Evolutionary conservation across 169 alveolate genomes (phyloP).

Genomic region (Perkinsus olseni): DNA sequence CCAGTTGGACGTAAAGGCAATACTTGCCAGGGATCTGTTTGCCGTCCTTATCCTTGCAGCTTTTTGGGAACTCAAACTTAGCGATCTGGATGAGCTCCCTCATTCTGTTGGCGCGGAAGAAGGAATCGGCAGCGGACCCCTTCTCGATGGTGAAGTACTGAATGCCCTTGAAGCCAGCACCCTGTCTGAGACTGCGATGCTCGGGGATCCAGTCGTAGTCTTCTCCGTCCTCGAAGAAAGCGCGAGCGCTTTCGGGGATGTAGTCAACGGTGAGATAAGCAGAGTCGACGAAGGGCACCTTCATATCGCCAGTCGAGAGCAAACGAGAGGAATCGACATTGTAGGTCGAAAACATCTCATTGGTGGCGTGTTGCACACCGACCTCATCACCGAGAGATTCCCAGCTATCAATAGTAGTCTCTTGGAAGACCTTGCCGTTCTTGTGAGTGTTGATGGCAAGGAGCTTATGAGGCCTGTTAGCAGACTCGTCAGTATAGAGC

Average conservation of each 20-base stretch:
- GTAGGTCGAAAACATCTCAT: background rate
- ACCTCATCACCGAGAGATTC: background rate
- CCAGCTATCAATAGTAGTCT: background rate
- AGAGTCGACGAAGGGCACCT: background rate
- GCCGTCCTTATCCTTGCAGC: background rate
- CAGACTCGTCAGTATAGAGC: background rate
- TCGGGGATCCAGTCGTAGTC: background rate
- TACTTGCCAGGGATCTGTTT: background rate
- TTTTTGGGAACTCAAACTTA: background rate
- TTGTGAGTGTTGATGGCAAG: background rate
- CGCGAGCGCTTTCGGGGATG: background rate
- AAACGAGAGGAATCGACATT: background rate
- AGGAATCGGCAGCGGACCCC: background rate
- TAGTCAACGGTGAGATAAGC: background rate
- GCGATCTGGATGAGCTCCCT: background rate
- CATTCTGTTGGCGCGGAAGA: background rate
- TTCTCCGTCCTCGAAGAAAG: background rate
- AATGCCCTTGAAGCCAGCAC: background rate
- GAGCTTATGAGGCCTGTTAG: background rate
- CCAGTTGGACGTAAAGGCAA: background rate
- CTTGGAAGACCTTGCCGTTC: background rate
- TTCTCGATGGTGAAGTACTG: background rate
- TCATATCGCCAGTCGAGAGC: background rate
- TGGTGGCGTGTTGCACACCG: background rate
- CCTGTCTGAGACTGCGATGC: background rate